Evolutionary conservation across 2,329 filamentous ascomycete species (phyloP).

Genomic region (Gaeumannomyces sp.): DNA sequence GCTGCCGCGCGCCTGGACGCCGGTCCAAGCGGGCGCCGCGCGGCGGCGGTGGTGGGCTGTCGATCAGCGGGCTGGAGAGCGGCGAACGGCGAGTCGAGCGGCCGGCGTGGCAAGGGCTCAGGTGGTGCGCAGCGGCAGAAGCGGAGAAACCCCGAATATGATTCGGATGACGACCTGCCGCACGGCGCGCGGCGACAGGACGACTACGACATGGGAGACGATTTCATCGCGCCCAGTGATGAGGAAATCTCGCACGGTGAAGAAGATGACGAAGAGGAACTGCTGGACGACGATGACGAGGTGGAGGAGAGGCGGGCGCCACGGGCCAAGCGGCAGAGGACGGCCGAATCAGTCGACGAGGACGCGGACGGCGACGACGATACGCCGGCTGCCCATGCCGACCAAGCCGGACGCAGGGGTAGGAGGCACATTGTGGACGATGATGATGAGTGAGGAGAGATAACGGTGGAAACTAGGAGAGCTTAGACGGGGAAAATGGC

Average conservation of each 20-base stretch:
- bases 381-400: conserved; percentile 28
- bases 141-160: conserved; percentile 57
- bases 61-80: conserved; percentile 64
- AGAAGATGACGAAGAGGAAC: conserved; percentile 54
- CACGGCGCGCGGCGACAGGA: conserved; percentile 57
- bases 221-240: conserved; percentile 70
- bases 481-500: too few relatives aligned
- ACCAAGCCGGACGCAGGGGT: conserved; percentile 35
- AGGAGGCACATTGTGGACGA: conserved; percentile 56
- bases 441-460: conserved; percentile 46
- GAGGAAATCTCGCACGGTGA: conserved; percentile 57
- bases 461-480: background rate
- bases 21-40: conserved; percentile 34
- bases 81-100: conserved; percentile 42
- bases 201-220: conserved; percentile 74
- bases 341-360: conserved; percentile 38
- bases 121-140: conserved; percentile 42
- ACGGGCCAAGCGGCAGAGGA: conserved; percentile 45
- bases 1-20: conserved; percentile 56
- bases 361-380: conserved; percentile 43
- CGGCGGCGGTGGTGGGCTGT: conserved; percentile 48
- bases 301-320: conserved; percentile 40
- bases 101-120: conserved; percentile 44
- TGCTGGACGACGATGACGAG: conserved; percentile 53
- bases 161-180: conserved; percentile 69